A percentile compares a stretch with the other conserved stretches of the same genome.
Evolutionary conservation across 352 stramenopile species (phyloP).

Genomic region (Blastocystis sp.): DNA sequence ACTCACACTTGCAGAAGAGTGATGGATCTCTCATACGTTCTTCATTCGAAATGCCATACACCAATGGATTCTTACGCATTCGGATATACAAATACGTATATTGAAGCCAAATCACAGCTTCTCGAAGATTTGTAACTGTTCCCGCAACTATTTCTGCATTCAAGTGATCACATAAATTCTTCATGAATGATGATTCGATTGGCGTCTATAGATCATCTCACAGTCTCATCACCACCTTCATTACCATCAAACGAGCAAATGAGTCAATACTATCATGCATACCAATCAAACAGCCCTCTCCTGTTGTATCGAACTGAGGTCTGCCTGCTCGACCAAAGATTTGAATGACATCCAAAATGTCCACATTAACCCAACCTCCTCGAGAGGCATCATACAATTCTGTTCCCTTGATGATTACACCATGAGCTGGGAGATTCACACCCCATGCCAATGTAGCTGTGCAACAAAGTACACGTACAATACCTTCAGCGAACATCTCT

Average conservation of each 20-base stretch:
- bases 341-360: constrained; percentile 98
- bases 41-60: constrained; percentile 88
- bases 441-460: constrained; percentile 97
- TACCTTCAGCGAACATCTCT: constrained; percentile 89
- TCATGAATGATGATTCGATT: constrained; percentile 95
- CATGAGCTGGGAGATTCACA: constrained; percentile 94
- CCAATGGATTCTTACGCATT: constrained; percentile 93
- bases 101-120: constrained; percentile 89
- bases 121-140: constrained; percentile 90
- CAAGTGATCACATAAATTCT: constrained; percentile 92
- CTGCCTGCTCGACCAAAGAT: constrained; percentile 95
- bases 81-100: constrained; percentile 98
- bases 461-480: constrained; percentile 92
- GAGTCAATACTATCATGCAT: constrained; percentile 79
- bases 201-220: constrained; percentile 74
- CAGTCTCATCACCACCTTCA: constrained; percentile 9
- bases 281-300: constrained; percentile 95
- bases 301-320: constrained; percentile 96
- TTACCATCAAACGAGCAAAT: constrained; percentile 55
- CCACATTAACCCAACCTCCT: constrained; percentile 88
- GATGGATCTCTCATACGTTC: constrained; percentile 81
- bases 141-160: constrained; percentile 97
- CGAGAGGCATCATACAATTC: constrained; percentile 98
- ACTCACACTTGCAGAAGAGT: constrained; percentile 68
- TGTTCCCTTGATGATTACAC: constrained; percentile 97